Evolutionary conservation across 257 asterid genomes (phyloP).

Genomic region (Scutellaria baicalensis): DNA sequence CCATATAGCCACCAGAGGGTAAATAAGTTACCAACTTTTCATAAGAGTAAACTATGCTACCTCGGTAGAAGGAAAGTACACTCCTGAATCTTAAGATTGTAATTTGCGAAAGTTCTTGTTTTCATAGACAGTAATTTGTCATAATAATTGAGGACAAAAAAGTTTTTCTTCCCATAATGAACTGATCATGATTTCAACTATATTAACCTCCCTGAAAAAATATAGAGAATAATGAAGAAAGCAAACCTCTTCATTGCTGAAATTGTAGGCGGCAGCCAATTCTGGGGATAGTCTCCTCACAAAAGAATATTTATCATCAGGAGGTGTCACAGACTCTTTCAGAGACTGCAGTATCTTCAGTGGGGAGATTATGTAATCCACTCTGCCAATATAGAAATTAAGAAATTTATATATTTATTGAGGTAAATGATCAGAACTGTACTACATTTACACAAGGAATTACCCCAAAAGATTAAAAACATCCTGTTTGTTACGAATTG

Average conservation of each 20-base stretch:
- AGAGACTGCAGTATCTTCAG: conserved; percentile 92
- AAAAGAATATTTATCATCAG: conserved; percentile 88
- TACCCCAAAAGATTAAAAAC: conserved; percentile 85
- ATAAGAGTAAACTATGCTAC: too few relatives aligned
- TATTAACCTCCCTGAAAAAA: neutral
- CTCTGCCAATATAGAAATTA: conserved; percentile 36
- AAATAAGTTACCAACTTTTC: too few relatives aligned
- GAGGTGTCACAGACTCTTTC: conserved; percentile 84
- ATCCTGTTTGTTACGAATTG: conserved; percentile 93
- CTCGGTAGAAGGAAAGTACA: neutral
- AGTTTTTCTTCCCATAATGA: neutral
- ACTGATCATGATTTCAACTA: neutral
- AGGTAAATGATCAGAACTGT: neutral
- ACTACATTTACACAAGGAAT: neutral
- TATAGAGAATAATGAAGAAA: neutral
- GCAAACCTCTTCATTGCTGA: conserved; percentile 62
- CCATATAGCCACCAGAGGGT: too few relatives aligned
- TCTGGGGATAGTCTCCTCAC: conserved; percentile 68
- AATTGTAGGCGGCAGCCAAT: conserved; percentile 65
- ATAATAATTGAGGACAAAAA: neutral
- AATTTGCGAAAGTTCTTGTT: too few relatives aligned
- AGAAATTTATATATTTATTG: neutral
- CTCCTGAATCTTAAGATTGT: neutral
- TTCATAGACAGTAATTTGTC: neutral
- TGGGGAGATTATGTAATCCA: conserved; percentile 80